Base-by-base conservation (phyloP, 768 basidiomycete genomes). In the Pleurotus eryngii region DNA sequence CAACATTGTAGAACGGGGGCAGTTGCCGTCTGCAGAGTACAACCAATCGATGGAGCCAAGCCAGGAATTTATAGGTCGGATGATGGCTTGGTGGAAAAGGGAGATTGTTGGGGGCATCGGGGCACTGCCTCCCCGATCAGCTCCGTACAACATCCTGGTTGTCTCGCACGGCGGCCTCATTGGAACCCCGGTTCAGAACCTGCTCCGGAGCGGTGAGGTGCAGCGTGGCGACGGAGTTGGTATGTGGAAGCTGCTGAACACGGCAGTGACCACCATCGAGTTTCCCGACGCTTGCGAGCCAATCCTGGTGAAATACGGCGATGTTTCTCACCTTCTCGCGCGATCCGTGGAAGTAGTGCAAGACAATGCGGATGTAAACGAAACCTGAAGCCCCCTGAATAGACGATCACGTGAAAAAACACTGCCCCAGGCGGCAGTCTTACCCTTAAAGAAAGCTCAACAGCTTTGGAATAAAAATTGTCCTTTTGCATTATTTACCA, bases 151-250 rank as follows among this genome's bases (percentile, higher is more conserved):
- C 57, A 73, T 89, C 46, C 75, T 92, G 27, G 78, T 85, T 11
- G 80, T 83, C 58, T 81, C 84, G 42, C 90, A 92, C 56, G 87
- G 87, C 2, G 87, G 81, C 0, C 77, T 81, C 63, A 88, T 91
- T 58, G 69, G 71, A 17, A 72, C 74, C 26, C 73, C 91, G 55
- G 72, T 87, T 57, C 72, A 73, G 17, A 70, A 65, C 40, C 64
- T 90, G 64, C 61, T 80, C n/a, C 68, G 71, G 18, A 76, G 74
- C 45, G 65, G 76, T 35, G 66, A 72, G 61, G 60, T 80, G 51
- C 61, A 56, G 48, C 74, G 72, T 55, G 75, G 67, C 20, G 64
- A 70, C 14, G 73, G 73, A 1, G 72, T 78, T 62, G 65, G n/a
- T 12, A 56, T 76, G 39, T 61, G 65, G 59, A 62, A 64, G 49